Conservation (phyloP, 305 asterid species). For the Fraxinus baroniana region DNA sequence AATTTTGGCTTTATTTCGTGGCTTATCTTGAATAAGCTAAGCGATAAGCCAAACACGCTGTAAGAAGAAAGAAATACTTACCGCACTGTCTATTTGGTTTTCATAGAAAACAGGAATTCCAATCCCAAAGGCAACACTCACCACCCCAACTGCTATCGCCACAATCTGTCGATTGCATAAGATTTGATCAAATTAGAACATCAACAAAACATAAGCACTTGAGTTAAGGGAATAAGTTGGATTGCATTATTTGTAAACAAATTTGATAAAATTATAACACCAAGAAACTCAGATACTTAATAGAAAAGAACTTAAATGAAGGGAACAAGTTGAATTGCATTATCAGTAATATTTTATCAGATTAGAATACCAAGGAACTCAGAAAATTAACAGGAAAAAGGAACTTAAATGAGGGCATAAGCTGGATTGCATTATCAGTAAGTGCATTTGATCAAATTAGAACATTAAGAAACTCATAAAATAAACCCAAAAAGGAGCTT, state of each 20-base stretch:
- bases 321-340: not conserved
- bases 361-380: too few relatives aligned
- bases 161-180: constrained; percentile 47
- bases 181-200: not conserved
- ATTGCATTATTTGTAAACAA: not conserved
- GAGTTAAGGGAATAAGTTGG: not conserved
- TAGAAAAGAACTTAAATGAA: not conserved
- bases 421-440: too few relatives aligned
- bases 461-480: too few relatives aligned
- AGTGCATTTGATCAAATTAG: too few relatives aligned
- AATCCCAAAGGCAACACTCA: constrained; percentile 78
- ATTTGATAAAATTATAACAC: not conserved
- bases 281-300: not conserved
- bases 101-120: constrained; percentile 93
- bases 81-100: constrained; percentile 80
- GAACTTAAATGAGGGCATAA: too few relatives aligned
- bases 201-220: not conserved
- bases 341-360: too few relatives aligned
- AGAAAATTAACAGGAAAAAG: too few relatives aligned
- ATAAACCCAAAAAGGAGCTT: too few relatives aligned
- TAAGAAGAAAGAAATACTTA: constrained; percentile 26
- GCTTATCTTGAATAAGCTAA: not conserved
- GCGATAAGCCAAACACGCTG: not conserved
- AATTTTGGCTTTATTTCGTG: too few relatives aligned
- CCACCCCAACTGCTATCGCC: constrained; percentile 80